phyloP scores from a whole-genome alignment of 768 basidiomycete species.

The Amanita fuliginea region DNA sequence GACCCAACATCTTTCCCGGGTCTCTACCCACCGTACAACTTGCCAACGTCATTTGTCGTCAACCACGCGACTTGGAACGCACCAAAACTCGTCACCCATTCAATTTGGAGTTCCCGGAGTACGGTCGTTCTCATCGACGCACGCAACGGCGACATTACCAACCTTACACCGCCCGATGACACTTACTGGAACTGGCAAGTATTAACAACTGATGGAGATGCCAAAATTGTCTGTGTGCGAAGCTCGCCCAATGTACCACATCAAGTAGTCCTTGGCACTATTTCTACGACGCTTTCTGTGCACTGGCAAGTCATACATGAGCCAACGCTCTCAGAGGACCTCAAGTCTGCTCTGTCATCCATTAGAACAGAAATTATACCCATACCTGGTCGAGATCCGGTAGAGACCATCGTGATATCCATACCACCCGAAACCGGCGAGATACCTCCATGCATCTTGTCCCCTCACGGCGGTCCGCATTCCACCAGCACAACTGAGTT shows the following conservation, averaged over 20 bases:
- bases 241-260: slow-evolving; percentile 37
- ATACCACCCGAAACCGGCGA: neutral
- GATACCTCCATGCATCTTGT: slow-evolving; percentile 28
- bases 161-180: slow-evolving; percentile 16
- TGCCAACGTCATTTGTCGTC: slow-evolving; percentile 32
- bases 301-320: neutral
- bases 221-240: slow-evolving; percentile 33
- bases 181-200: slow-evolving; percentile 31
- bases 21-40: slow-evolving; percentile 40
- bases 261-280: slow-evolving; percentile 35
- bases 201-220: slow-evolving; percentile 33
- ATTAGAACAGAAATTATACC: slow-evolving; percentile 14
- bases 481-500: slow-evolving; percentile 36
- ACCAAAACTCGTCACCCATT: slow-evolving; percentile 30
- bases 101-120: slow-evolving; percentile 42
- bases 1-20: slow-evolving; percentile 38
- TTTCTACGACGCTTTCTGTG: neutral
- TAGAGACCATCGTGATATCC: neutral
- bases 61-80: slow-evolving; percentile 8
- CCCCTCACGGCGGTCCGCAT: slow-evolving; percentile 60
- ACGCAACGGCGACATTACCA: slow-evolving; percentile 25
- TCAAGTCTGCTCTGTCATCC: slow-evolving; percentile 22
- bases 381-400: neutral
- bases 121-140: slow-evolving; percentile 35
- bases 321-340: slow-evolving; percentile 20